phyloP scores from a whole-genome alignment of 139 green algal genomes.

The Chlorella sorokiniana region DNA sequence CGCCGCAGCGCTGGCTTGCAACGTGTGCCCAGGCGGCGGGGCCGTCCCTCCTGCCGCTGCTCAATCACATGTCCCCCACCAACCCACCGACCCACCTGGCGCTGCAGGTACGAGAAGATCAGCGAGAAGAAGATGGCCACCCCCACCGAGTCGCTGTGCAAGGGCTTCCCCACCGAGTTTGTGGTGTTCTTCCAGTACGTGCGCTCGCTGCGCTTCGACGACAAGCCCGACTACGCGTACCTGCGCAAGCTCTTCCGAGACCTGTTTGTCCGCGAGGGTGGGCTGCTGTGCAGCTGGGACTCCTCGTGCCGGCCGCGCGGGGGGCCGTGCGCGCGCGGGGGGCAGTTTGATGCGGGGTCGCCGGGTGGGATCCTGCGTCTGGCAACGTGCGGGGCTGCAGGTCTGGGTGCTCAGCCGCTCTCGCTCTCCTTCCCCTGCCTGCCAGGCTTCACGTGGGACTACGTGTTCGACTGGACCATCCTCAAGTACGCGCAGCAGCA shows the following conservation, averaged over 20 bases:
- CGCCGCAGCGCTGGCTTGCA: not conserved
- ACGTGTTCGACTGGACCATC: conserved; percentile 99
- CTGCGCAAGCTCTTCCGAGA: conserved; percentile 99
- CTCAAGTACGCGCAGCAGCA: conserved; percentile 90
- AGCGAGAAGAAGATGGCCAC: conserved; percentile 99
- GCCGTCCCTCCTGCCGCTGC: not conserved
- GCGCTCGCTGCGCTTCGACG: conserved; percentile 96
- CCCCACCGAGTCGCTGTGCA: conserved; percentile 97
- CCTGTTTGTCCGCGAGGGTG: conserved; percentile 95
- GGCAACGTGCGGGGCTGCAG: too few relatives aligned
- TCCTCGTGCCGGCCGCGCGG: not conserved
- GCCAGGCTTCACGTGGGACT: conserved; percentile 98
- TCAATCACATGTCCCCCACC: too few relatives aligned
- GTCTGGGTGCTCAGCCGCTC: too few relatives aligned
- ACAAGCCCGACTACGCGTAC: conserved; percentile 99
- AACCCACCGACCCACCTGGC: not conserved
- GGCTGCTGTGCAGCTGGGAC: not conserved
- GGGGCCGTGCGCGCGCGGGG: not conserved
- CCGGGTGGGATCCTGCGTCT: too few relatives aligned
- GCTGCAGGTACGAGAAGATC: conserved; percentile 96
- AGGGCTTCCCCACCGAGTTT: conserved; percentile 97
- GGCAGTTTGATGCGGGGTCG: too few relatives aligned
- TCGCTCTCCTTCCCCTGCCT: not conserved
- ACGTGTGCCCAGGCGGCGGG: too few relatives aligned
- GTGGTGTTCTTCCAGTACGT: conserved; percentile 97